Percentiles rank a stretch among this genome's conserved stretches.
phyloP scores from a whole-genome alignment of 305 asterid species.

The Fraxinus albicans region DNA sequence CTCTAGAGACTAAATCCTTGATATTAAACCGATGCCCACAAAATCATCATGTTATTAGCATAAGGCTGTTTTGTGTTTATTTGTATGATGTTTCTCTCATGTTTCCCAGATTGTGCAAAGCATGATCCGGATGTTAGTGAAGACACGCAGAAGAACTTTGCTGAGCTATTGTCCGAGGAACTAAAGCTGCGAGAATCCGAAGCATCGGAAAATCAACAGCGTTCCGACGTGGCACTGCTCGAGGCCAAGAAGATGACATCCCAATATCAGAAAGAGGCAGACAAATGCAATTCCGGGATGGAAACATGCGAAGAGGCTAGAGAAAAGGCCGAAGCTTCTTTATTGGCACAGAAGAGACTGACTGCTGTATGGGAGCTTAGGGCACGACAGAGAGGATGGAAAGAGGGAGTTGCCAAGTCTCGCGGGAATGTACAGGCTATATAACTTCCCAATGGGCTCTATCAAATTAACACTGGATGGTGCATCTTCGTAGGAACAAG shows the following conservation, averaged over 20 bases:
- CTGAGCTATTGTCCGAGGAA: conserved; percentile 86
- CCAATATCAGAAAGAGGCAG: conserved; percentile 95
- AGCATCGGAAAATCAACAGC: conserved; percentile 76
- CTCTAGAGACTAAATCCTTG: neutral
- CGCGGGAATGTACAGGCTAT: conserved; percentile 34
- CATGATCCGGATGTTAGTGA: conserved; percentile 84
- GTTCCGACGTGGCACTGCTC: conserved; percentile 79
- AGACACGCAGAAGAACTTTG: conserved; percentile 85
- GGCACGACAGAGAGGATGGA: conserved; percentile 93
- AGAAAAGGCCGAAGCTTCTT: conserved; percentile 74
- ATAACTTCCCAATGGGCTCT: conserved; percentile 13
- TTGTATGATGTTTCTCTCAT: neutral
- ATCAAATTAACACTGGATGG: neutral
- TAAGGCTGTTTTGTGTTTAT: neutral
- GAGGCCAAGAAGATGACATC: conserved; percentile 94
- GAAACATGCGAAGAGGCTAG: conserved; percentile 97
- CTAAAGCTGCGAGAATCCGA: conserved; percentile 81
- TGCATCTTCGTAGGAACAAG: neutral
- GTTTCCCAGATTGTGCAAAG: conserved; percentile 75
- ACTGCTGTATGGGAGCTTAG: conserved; percentile 80
- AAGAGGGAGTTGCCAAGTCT: conserved; percentile 55
- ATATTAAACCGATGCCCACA: neutral
- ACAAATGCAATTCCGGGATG: conserved; percentile 97
- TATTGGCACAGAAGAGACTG: conserved; percentile 66
- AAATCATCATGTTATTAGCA: neutral